A percentile compares a stretch with the other conserved stretches of the same genome.
phyloP scores from a whole-genome alignment of 2,329 filamentous ascomycete genomes.

The Paraphoma sp. region DNA sequence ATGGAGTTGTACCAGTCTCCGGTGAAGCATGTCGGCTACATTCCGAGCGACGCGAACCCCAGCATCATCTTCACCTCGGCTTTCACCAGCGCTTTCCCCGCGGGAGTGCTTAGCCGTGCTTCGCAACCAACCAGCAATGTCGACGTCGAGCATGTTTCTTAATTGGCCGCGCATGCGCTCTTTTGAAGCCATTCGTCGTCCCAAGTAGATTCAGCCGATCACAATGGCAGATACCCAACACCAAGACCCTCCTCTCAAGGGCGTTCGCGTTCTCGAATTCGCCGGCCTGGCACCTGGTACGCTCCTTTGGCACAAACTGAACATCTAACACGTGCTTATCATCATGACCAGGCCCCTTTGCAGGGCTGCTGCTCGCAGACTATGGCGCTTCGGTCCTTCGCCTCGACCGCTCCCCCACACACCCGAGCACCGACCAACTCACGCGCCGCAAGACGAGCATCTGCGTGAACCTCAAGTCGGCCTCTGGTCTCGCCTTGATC shows the following conservation, averaged over 20 bases:
- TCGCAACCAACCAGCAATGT: slow-evolving; percentile 30
- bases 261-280: slow-evolving; percentile 69
- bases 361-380: slow-evolving; percentile 83
- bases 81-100: slow-evolving; percentile 32
- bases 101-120: slow-evolving; percentile 33
- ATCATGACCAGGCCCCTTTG: slow-evolving; percentile 73
- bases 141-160: slow-evolving; percentile 34
- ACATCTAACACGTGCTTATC: no score
- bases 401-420: slow-evolving; percentile 71
- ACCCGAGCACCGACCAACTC: slow-evolving; percentile 72
- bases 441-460: slow-evolving; percentile 83
- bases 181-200: not conserved
- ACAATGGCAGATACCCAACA: slow-evolving; percentile 28
- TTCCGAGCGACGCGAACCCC: no score
- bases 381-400: slow-evolving; percentile 85
- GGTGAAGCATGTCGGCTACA: not conserved
- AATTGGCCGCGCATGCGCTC: not conserved
- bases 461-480: slow-evolving; percentile 76
- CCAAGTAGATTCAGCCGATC: slow-evolving; percentile 1
- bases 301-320: not conserved
- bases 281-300: slow-evolving; percentile 67
- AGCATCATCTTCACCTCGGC: slow-evolving; percentile 33
- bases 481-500: slow-evolving; percentile 69
- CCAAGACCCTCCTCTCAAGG: slow-evolving; percentile 59
- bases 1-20: not conserved